Percentiles rank a stretch among this genome's conserved stretches.
Evolutionary conservation across 1,284 basidiomycete species (phyloP).

Genomic region (Puccinia sorghi): DNA sequence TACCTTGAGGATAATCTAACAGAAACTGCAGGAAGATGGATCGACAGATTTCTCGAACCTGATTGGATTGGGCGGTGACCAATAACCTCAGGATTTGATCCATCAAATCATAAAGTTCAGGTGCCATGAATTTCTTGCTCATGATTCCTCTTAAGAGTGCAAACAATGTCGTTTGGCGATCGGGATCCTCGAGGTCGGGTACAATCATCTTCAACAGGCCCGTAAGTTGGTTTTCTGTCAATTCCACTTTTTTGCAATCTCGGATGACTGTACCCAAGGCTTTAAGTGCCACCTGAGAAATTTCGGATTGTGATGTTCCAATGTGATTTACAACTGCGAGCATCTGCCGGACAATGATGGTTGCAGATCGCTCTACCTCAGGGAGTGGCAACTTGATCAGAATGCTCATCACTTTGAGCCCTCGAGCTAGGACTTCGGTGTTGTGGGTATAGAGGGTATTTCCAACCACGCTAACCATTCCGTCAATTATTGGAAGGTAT

Average conservation of each 20-base stretch:
- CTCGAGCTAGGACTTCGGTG: conserved; percentile 74
- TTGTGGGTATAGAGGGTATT: conserved; percentile 88
- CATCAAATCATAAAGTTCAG: conserved; percentile 98
- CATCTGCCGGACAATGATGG: conserved; percentile 81
- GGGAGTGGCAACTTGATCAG: conserved; percentile 83
- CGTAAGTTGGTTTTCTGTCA: conserved; percentile 85
- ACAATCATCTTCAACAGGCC: conserved; percentile 80
- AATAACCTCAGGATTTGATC: conserved; percentile 89
- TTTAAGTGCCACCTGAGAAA: conserved; percentile 84
- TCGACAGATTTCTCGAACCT: conserved; percentile 88
- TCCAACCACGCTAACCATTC: conserved; percentile 82
- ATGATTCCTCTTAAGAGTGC: conserved; percentile 89
- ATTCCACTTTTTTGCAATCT: conserved; percentile 73
- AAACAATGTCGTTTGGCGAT: conserved; percentile 84
- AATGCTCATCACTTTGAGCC: conserved; percentile 76
- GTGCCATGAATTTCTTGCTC: conserved; percentile 83
- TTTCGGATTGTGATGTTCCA: conserved; percentile 85
- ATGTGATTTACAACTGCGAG: conserved; percentile 79
- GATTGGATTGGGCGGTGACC: conserved; percentile 86
- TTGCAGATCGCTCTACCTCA: conserved; percentile 73
- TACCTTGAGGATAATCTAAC: conserved; percentile 96
- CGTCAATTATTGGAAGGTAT: conserved; percentile 76
- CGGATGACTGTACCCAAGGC: conserved; percentile 82
- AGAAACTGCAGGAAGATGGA: conserved; percentile 89
- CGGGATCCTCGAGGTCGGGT: conserved; percentile 91